phyloP scores from a whole-genome alignment of 2,329 filamentous ascomycete genomes.

The Cordyceps farinosa region DNA sequence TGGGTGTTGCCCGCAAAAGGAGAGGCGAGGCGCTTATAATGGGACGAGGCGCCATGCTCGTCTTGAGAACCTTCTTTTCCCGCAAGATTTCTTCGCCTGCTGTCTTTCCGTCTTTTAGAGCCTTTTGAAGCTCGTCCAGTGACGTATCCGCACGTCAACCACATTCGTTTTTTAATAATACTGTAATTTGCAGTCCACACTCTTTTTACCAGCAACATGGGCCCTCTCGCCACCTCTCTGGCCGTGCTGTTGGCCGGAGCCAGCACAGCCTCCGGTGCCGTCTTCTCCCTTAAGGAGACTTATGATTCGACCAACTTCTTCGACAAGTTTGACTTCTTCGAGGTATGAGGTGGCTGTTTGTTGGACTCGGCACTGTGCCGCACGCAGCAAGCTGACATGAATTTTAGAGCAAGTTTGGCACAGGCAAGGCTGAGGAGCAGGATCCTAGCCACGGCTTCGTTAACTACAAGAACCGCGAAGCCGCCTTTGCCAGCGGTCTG shows the following conservation, averaged over 20 bases:
- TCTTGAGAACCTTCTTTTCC: neutral
- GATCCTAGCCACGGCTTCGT: conserved; percentile 69
- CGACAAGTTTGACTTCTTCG: conserved; percentile 39
- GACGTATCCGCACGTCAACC: conserved; percentile 16
- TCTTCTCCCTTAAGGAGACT: conserved; percentile 26
- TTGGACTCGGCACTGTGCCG: too few species aligned
- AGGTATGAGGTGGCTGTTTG: neutral
- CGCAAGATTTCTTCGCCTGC: neutral
- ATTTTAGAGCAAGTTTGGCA: conserved; percentile 23
- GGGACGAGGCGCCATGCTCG: neutral
- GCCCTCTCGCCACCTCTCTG: neutral
- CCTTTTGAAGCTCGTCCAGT: conserved; percentile 11
- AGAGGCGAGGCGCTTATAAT: neutral
- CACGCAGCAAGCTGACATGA: neutral
- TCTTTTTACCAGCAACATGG: conserved; percentile 9
- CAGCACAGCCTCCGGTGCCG: neutral
- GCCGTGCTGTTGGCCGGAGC: conserved; percentile 5
- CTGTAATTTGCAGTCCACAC: neutral
- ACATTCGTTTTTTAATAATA: conserved; percentile 5
- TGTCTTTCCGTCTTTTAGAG: neutral
- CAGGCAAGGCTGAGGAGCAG: conserved; percentile 24
- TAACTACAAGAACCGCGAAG: conserved; percentile 40
- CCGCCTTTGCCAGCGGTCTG: conserved; percentile 32
- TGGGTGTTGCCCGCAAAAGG: neutral
- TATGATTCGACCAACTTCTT: conserved; percentile 39